phyloP scores from a whole-genome alignment of 768 basidiomycete species.

The Trametes meyenii region DNA sequence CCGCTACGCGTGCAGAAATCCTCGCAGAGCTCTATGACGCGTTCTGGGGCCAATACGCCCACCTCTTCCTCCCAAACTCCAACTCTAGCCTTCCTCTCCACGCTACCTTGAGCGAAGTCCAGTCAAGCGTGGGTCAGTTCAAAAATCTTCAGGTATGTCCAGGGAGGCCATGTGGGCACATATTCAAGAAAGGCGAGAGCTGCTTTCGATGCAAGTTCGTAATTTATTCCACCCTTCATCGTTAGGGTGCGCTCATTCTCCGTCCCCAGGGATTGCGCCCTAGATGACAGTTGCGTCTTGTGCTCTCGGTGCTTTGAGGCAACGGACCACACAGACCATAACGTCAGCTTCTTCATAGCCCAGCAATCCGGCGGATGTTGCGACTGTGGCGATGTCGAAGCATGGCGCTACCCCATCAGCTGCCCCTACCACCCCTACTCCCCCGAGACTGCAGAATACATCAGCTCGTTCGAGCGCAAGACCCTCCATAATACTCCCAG shows the following conservation, averaged over 20 bases:
- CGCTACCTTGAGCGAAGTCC: slow-evolving; percentile 69
- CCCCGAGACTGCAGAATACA: slow-evolving; percentile 33
- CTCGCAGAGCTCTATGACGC: slow-evolving; percentile 80
- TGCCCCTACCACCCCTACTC: slow-evolving; percentile 78
- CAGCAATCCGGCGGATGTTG: slow-evolving; percentile 93
- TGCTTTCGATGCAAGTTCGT: slow-evolving; percentile 93
- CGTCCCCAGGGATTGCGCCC: slow-evolving; percentile 78
- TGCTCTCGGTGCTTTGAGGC: slow-evolving; percentile 90
- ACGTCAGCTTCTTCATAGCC: slow-evolving; percentile 90
- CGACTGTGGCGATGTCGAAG: slow-evolving; percentile 91
- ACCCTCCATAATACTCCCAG: slow-evolving; percentile 29
- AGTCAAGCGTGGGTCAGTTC: slow-evolving; percentile 60
- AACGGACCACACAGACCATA: slow-evolving; percentile 85
- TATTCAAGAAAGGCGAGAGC: slow-evolving; percentile 89
- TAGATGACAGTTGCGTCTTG: slow-evolving; percentile 88
- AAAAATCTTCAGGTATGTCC: slow-evolving; percentile 60
- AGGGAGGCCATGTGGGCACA: slow-evolving; percentile 80
- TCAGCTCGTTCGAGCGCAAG: slow-evolving; percentile 31
- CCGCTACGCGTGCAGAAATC: slow-evolving; percentile 75
- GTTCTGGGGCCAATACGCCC: slow-evolving; percentile 78
- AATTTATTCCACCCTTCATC: not conserved
- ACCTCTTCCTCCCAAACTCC: slow-evolving; percentile 71
- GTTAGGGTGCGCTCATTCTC: not conserved
- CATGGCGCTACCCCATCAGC: slow-evolving; percentile 70
- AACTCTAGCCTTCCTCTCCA: slow-evolving; percentile 65